Evolutionary conservation across 768 basidiomycete genomes (phyloP).

Genomic region (Nidularia sp.): DNA sequence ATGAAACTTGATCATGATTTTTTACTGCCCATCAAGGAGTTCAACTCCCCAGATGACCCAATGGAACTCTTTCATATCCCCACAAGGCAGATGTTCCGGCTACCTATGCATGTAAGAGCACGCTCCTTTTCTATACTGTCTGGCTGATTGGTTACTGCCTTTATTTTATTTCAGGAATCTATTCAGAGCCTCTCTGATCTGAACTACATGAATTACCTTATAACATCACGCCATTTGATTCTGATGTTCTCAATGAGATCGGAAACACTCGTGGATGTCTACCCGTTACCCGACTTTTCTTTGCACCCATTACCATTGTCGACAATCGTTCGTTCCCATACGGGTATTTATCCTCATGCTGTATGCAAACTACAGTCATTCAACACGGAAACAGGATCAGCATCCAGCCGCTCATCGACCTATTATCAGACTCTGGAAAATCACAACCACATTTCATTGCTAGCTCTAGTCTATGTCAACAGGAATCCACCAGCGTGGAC

Average conservation of each 20-base stretch:
- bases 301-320: not conserved
- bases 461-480: conserved; percentile 8
- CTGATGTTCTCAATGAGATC: conserved; percentile 10
- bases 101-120: conserved; percentile 16
- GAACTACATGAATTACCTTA: conserved; percentile 12
- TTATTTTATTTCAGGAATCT: conserved; percentile 4
- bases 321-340: conserved; percentile 10
- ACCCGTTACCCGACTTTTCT: conserved; percentile 9
- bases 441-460: conserved; percentile 7
- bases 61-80: conserved; percentile 19
- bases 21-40: conserved; percentile 16
- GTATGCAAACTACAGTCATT: conserved; percentile 13
- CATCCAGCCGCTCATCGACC: not conserved
- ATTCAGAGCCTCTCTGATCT: conserved; percentile 12
- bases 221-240: conserved; percentile 12
- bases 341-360: conserved; percentile 14
- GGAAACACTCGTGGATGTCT: conserved; percentile 16
- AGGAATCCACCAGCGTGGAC: no score
- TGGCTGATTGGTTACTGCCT: not conserved
- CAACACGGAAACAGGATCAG: not conserved
- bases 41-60: conserved; percentile 10
- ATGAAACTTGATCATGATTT: conserved; percentile 15
- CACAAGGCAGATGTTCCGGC: conserved; percentile 7
- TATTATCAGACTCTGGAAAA: not conserved
- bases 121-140: no score